phyloP scores from a whole-genome alignment of 495 filamentous ascomycete genomes.

The Neurospora cerealis region DNA sequence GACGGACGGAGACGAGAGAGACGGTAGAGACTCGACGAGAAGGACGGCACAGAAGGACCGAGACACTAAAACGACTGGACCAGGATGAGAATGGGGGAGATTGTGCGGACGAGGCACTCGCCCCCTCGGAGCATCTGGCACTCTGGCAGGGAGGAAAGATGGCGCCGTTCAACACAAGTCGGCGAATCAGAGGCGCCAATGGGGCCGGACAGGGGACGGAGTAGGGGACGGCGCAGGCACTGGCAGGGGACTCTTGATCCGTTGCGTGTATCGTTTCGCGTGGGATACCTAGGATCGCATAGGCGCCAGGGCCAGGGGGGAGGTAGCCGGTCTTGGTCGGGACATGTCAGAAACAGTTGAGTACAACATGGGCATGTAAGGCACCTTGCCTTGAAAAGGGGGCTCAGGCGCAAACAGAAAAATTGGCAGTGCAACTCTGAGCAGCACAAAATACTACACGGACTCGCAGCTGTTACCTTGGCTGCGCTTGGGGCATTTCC shows the following conservation, averaged over 20 bases:
- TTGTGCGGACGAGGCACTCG: slow-evolving; percentile 11
- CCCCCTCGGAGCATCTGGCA: background rate
- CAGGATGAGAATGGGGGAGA: slow-evolving; percentile 11
- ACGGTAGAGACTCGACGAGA: background rate
- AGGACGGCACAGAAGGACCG: slow-evolving; percentile 3
- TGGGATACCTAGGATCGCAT: slow-evolving; percentile 10
- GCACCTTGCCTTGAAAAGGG: slow-evolving; percentile 4
- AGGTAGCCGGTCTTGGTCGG: slow-evolving; percentile 14
- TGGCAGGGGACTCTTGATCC: slow-evolving; percentile 7
- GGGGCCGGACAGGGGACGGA: slow-evolving; percentile 6
- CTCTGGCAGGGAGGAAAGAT: slow-evolving; percentile 9
- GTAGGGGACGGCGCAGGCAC: background rate
- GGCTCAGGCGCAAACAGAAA: slow-evolving; percentile 18
- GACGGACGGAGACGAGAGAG: background rate
- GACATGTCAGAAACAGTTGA: slow-evolving; percentile 8
- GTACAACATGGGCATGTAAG: too few relatives aligned
- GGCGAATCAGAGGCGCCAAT: slow-evolving; percentile 23
- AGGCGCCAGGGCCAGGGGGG: slow-evolving; percentile 1
- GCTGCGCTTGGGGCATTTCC: background rate
- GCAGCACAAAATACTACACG: background rate
- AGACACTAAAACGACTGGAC: slow-evolving; percentile 6
- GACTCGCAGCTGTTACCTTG: background rate
- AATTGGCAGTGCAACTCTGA: slow-evolving; percentile 8
- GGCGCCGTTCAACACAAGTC: slow-evolving; percentile 6
- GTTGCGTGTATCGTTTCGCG: slow-evolving; percentile 11